Conservation (phyloP, 441 rosid species). For the Raphanus hybrid region DNA sequence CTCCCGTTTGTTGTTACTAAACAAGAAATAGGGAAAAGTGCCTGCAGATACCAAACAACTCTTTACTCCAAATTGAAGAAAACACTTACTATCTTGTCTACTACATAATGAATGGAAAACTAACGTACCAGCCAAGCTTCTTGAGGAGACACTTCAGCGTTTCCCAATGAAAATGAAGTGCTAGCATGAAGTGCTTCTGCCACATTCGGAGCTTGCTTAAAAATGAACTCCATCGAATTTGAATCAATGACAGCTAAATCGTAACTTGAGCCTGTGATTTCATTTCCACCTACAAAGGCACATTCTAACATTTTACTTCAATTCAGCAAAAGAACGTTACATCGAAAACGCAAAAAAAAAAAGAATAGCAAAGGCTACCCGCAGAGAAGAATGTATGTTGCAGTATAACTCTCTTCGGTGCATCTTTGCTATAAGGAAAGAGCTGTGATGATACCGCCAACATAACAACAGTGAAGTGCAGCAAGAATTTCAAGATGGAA, state of each 20-base stretch:
- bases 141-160: constrained; percentile 53
- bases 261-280: constrained; percentile 64
- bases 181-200: constrained; percentile 62
- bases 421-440: constrained; percentile 87
- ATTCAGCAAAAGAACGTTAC: not conserved
- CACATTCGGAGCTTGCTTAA: constrained; percentile 71
- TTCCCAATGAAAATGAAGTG: constrained; percentile 56
- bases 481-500: constrained; percentile 72
- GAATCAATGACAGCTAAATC: constrained; percentile 86
- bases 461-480: constrained; percentile 72
- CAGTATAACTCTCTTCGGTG: constrained; percentile 91
- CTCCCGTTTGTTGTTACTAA: constrained; percentile 74
- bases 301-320: constrained; percentile 10
- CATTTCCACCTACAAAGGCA: constrained; percentile 65
- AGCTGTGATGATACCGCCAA: constrained; percentile 91
- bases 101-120: no score
- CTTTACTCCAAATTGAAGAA: not conserved
- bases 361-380: constrained; percentile 50
- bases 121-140: constrained; percentile 74
- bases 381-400: constrained; percentile 77
- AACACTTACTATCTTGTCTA: not conserved
- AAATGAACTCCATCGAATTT: constrained; percentile 75
- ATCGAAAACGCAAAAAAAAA: not conserved
- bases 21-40: constrained; percentile 72
- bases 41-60: constrained; percentile 50